Conservation (phyloP, 1,139 yeast genomes). For the Torulaspora globosa region DNA sequence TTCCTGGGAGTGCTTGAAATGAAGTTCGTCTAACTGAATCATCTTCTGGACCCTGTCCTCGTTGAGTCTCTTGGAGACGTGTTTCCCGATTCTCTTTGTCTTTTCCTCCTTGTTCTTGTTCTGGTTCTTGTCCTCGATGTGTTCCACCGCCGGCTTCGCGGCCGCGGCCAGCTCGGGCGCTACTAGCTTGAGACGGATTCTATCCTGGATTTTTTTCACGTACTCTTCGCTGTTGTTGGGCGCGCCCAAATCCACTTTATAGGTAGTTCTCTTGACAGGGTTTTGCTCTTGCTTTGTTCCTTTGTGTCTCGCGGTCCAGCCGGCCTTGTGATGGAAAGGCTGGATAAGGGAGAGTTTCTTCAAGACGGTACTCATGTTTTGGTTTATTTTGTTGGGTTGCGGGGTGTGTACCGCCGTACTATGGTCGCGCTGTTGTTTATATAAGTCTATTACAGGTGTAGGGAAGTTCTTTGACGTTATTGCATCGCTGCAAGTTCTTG, state of each 20-base stretch:
- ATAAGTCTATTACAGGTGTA: neutral
- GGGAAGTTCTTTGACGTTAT: too few species aligned
- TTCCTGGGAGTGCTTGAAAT: slow-evolving; percentile 3
- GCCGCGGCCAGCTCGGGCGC: slow-evolving; percentile 3
- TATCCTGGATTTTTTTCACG: slow-evolving; percentile 9
- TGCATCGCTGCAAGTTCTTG: neutral
- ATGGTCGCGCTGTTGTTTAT: neutral
- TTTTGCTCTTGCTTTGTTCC: neutral
- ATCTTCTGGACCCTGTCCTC: slow-evolving; percentile 8
- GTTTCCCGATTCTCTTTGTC: neutral
- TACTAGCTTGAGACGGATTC: slow-evolving; percentile 7
- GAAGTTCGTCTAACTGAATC: slow-evolving; percentile 10
- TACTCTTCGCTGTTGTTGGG: slow-evolving; percentile 11
- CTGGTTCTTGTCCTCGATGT: slow-evolving; percentile 8
- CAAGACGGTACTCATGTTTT: slow-evolving; percentile 7
- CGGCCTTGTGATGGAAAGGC: slow-evolving; percentile 3
- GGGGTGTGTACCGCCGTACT: neutral
- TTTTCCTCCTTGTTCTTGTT: neutral
- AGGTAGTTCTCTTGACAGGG: neutral
- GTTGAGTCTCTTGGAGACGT: slow-evolving; percentile 6
- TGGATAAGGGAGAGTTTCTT: slow-evolving; percentile 6
- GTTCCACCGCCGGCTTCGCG: slow-evolving; percentile 5
- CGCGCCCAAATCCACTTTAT: slow-evolving; percentile 9
- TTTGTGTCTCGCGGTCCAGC: neutral
- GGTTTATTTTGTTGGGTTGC: neutral